Evolutionary conservation across 495 filamentous ascomycete species (phyloP).

Genomic region (Aspergillus homomorphus): DNA sequence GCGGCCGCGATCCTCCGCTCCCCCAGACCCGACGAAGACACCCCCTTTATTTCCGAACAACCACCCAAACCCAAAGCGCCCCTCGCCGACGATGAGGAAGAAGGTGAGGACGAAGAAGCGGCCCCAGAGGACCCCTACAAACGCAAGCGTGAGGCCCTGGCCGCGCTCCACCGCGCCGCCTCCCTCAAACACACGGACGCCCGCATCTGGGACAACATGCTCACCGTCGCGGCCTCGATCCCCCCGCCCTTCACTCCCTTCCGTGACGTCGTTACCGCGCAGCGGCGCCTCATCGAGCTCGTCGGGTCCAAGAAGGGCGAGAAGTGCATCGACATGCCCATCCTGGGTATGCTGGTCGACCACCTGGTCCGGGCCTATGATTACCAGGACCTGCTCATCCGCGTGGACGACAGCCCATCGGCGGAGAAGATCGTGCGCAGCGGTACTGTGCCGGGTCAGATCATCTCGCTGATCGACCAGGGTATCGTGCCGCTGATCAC

Average conservation of each 20-base stretch:
- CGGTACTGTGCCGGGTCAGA: slow-evolving; percentile 48
- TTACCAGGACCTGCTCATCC: slow-evolving; percentile 37
- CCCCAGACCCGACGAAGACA: slow-evolving; percentile 33
- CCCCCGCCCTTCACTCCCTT: slow-evolving; percentile 68
- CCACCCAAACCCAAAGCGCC: slow-evolving; percentile 16
- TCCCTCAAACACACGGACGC: slow-evolving; percentile 75
- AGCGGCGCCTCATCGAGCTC: slow-evolving; percentile 71
- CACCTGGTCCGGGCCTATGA: slow-evolving; percentile 58
- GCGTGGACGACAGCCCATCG: slow-evolving; percentile 11
- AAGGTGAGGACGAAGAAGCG: slow-evolving; percentile 8
- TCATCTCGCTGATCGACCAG: slow-evolving; percentile 70
- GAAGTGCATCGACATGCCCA: slow-evolving; percentile 68
- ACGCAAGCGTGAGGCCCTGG: slow-evolving; percentile 68
- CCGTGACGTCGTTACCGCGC: slow-evolving; percentile 67
- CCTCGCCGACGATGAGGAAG: slow-evolving; percentile 34
- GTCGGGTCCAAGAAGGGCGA: slow-evolving; percentile 67
- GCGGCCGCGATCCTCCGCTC: slow-evolving; percentile 71
- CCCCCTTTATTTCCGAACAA: neutral
- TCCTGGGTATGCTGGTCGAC: slow-evolving; percentile 67
- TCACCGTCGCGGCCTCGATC: slow-evolving; percentile 77
- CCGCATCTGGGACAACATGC: slow-evolving; percentile 93
- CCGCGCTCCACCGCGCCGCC: slow-evolving; percentile 81
- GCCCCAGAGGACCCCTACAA: slow-evolving; percentile 49
- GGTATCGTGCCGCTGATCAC: slow-evolving; percentile 81
- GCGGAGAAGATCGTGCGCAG: slow-evolving; percentile 32